Percentiles rank a stretch among this genome's conserved stretches.
These are phyloP conservation scores for Sphaerostilbella broomeana DNA, from an alignment of 2,329 filamentous ascomycete species.

Conservation along the genomic window DNA sequence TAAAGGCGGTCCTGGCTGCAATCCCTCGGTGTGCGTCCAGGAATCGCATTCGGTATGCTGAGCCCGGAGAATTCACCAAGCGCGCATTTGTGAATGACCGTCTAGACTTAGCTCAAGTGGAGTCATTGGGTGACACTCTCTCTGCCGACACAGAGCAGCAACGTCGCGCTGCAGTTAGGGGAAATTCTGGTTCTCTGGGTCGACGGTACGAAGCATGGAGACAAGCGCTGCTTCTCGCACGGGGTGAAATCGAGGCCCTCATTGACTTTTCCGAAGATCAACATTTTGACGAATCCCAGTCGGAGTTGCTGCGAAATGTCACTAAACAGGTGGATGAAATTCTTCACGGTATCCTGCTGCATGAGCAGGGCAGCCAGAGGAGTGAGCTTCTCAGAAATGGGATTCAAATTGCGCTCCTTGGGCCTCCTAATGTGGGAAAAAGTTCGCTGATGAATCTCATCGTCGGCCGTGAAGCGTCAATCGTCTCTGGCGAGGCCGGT, in stretches of 20 bases:
- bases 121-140: conserved; percentile 56
- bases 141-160: conserved; percentile 84
- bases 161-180: conserved; percentile 75
- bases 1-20: conserved; percentile 76
- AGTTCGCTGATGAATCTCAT: conserved; percentile 88
- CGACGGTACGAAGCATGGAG: conserved; percentile 80
- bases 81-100: conserved; percentile 84
- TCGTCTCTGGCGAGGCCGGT: conserved; percentile 86
- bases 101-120: conserved; percentile 78
- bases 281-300: conserved; percentile 85
- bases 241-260: conserved; percentile 87
- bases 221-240: conserved; percentile 64
- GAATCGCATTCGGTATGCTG: conserved; percentile 68
- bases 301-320: conserved; percentile 64
- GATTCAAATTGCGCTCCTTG: conserved; percentile 78
- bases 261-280: conserved; percentile 98
- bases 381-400: conserved; percentile 80
- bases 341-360: conserved; percentile 54
- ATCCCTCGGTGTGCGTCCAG: conserved; percentile 50
- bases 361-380: conserved; percentile 70
- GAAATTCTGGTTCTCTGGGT: conserved; percentile 63
- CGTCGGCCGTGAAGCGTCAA: conserved; percentile 87
- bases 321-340: conserved; percentile 56
- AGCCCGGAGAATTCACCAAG: conserved; percentile 91
- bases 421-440: conserved; percentile 91